Conservation (phyloP, 306 rosid species). For the Luffa acutangula region DNA sequence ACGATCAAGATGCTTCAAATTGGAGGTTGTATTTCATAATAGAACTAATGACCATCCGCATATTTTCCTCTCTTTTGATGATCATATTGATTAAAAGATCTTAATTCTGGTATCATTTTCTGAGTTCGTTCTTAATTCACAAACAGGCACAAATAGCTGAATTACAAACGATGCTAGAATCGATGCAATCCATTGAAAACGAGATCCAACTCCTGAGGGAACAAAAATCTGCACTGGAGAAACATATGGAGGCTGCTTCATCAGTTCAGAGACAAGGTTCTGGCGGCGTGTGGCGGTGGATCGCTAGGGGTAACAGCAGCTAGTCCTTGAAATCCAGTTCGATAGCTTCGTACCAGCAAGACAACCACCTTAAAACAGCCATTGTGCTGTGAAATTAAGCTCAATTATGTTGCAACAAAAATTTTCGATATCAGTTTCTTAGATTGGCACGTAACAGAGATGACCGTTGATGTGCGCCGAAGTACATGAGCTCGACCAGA, state of each 20-base stretch:
- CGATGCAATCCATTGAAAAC: slow-evolving; percentile 65
- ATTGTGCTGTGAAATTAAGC: background rate
- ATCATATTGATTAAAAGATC: background rate
- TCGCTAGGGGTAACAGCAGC: slow-evolving; percentile 34
- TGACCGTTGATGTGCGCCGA: background rate
- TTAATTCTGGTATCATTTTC: background rate
- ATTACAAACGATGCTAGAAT: slow-evolving; percentile 60
- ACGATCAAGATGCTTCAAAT: slow-evolving; percentile 90
- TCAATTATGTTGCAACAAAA: background rate
- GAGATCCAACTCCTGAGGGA: slow-evolving; percentile 70
- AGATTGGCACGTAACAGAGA: background rate
- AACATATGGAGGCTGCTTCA: slow-evolving; percentile 50
- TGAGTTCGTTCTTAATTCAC: background rate
- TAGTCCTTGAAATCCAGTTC: background rate
- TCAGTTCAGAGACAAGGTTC: slow-evolving; percentile 68
- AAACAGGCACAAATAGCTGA: slow-evolving; percentile 84
- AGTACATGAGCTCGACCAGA: background rate
- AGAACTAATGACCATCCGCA: background rate
- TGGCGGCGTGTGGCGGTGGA: slow-evolving; percentile 87
- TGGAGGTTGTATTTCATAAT: slow-evolving; percentile 48
- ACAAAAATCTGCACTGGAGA: slow-evolving; percentile 67
- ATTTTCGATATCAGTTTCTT: background rate
- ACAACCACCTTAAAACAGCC: background rate
- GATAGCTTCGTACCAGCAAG: background rate
- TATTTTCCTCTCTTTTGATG: background rate